Conservation (phyloP, 371 early-diverging fungal species). For the Mortierella polycephala region DNA sequence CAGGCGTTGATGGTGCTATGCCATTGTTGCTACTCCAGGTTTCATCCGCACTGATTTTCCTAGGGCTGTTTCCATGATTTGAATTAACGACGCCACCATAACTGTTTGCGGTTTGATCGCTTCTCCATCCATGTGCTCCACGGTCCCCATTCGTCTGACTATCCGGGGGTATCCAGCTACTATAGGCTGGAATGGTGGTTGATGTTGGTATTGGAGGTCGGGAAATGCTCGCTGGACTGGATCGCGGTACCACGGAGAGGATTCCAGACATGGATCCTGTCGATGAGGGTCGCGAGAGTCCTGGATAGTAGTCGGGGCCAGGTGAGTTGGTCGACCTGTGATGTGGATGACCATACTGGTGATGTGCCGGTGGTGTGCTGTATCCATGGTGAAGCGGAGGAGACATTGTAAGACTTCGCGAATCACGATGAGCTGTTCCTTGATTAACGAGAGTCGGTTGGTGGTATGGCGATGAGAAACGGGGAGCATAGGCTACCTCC, state of each 20-base stretch:
- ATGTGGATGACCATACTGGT: conserved; percentile 9
- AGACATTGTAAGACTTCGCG: conserved; percentile 30
- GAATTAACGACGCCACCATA: conserved; percentile 1
- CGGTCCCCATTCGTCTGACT: conserved; percentile 18
- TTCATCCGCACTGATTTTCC: conserved; percentile 24
- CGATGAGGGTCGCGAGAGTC: conserved; percentile 23
- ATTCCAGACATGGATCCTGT: conserved; percentile 3
- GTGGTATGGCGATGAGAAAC: conserved; percentile 4
- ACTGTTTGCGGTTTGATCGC: background rate
- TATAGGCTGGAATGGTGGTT: conserved; percentile 8
- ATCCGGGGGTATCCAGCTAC: conserved; percentile 5
- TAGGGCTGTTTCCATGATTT: conserved; percentile 12
- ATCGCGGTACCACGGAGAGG: background rate
- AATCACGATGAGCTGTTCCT: conserved; percentile 4
- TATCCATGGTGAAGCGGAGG: conserved; percentile 34
- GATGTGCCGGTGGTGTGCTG: conserved; percentile 9
- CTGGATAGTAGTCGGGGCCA: conserved; percentile 22
- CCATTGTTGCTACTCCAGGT: no score
- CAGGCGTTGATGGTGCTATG: conserved; percentile 1
- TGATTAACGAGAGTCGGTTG: background rate
- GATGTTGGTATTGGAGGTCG: background rate
- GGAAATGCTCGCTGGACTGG: conserved; percentile 3
- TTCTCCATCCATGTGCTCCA: conserved; percentile 8
- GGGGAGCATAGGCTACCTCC: conserved; percentile 10
- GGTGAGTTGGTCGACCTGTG: conserved; percentile 22